Conservation (phyloP, 768 basidiomycete genomes). For the Rhodosporidiobolus sp. region DNA sequence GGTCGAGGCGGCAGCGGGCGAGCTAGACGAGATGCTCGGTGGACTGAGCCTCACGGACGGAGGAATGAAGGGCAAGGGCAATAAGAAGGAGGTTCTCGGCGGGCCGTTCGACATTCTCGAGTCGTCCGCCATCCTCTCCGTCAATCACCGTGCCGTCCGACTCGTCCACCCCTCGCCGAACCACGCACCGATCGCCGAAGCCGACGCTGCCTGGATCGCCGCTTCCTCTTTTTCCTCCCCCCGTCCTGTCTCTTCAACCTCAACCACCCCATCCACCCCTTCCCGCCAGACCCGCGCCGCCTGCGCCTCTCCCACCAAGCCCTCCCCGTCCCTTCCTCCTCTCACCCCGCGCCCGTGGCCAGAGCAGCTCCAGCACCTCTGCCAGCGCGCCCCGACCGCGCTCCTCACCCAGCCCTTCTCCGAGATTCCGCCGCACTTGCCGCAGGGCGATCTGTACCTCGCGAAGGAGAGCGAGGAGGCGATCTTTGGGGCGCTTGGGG, state of each 20-base stretch:
- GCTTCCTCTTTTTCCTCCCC: not conserved
- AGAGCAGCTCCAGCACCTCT: constrained; percentile 13
- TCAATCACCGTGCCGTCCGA: constrained; percentile 35
- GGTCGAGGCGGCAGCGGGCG: constrained; percentile 47
- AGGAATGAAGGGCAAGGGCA: not conserved
- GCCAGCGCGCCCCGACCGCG: constrained; percentile 41
- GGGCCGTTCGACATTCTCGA: constrained; percentile 42
- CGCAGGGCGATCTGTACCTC: constrained; percentile 82
- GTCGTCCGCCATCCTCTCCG: constrained; percentile 4
- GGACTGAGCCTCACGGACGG: not conserved
- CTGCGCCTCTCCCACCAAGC: constrained; percentile 44
- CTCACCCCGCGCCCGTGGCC: constrained; percentile 14
- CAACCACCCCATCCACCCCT: constrained; percentile 64
- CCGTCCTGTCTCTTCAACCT: constrained; percentile 49
- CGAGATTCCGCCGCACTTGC: constrained; percentile 69
- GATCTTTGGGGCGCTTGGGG: constrained; percentile 74
- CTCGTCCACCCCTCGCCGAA: constrained; percentile 37
- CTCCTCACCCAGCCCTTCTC: constrained; percentile 60
- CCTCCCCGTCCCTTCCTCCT: not conserved
- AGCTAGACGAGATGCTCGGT: constrained; percentile 12
- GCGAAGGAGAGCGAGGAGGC: constrained; percentile 71
- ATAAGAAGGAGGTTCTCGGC: not conserved
- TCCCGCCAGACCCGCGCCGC: constrained; percentile 50
- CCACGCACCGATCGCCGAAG: constrained; percentile 2
- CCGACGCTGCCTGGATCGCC: constrained; percentile 2